phyloP scores from a whole-genome alignment of 345 rosid species.

The Murraya koenigii region DNA sequence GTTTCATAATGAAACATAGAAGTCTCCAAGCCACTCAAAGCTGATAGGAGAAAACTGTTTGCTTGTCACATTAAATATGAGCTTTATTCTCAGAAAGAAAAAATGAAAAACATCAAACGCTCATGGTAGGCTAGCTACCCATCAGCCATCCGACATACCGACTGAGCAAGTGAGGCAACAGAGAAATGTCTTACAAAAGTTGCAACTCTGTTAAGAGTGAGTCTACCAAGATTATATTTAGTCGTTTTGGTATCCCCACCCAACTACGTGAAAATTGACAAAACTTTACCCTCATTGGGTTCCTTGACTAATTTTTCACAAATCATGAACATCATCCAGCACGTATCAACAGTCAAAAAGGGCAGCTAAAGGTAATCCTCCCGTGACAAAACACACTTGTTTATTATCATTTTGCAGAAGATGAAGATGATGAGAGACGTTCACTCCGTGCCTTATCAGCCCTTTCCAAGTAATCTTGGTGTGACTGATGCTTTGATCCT shows the following conservation, averaged over 20 bases:
- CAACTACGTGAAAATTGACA: not conserved
- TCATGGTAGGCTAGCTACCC: not conserved
- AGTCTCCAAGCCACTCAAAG: not conserved
- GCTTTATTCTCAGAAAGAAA: not conserved
- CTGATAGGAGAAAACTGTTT: not conserved
- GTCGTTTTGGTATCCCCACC: not conserved
- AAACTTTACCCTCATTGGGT: not conserved
- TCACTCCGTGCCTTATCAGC: slow-evolving; percentile 84
- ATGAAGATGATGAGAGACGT: slow-evolving; percentile 62
- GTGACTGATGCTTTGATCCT: slow-evolving; percentile 87
- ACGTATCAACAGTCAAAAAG: slow-evolving; percentile 5
- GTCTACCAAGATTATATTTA: not conserved
- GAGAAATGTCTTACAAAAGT: not conserved
- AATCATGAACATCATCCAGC: not conserved
- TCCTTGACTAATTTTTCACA: not conserved
- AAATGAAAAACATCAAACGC: not conserved
- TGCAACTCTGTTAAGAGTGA: too few relatives aligned
- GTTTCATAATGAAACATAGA: not conserved
- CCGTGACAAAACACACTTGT: slow-evolving; percentile 4
- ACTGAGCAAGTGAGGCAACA: too few relatives aligned
- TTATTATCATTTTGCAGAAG: slow-evolving; percentile 38
- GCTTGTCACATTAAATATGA: not conserved
- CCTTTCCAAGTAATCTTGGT: slow-evolving; percentile 95
- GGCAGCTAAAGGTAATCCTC: slow-evolving; percentile 14
- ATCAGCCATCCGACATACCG: not conserved